Evolutionary conservation across 495 filamentous ascomycete genomes (phyloP), one percentile per base, ranked within the genome.

Genomic region (Aspergillus baeticus): DNA sequence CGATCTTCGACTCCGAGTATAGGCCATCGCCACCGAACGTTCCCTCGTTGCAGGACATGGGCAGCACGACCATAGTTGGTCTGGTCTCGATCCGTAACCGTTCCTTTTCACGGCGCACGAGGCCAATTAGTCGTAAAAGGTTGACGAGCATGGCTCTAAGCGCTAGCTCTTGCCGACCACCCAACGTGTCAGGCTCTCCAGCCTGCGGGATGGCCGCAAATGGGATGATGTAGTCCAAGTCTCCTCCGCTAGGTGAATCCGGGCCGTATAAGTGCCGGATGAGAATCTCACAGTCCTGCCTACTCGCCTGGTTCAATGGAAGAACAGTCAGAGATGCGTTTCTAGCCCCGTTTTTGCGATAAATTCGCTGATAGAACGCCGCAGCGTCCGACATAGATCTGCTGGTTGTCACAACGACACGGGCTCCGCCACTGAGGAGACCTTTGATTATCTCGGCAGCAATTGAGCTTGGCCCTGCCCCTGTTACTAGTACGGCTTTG

Each of bases 61-160:
- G 94, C 35, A 99, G 79, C 59, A 99, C 89, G 61, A 96, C 91
- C 75, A 97, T 92, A 18, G 94, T 95, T 45, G 94, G 94, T 34
- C 94, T 86, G 14, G 92, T 96, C 71, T 96, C 90, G 64, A 89
- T 93, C 58, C 92, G 58, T 5, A 91, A 59, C 85, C 85, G 38
- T 84, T 78, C 44, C 82, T 83, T 81, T 96, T 97, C 68, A 92
- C 87, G 7, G 85, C 74, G 80, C 66, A 99, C 84, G 58, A 76
- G 84, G 51, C 94, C 94, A 44, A 98, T 80, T 37, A 99, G 85
- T 53, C 94, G 87, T 51, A 98, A 80, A 1, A 97, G 75, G 66
- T 99, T 99, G 55, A 94, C 97, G 69, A 99, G 80, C 94, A 99
- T 99, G 72, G 97, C 96, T 51, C 94, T 89, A 66, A 97, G 92